Conservation (phyloP, 805 yeast genomes). For the Lipomyces mesembrius region DNA sequence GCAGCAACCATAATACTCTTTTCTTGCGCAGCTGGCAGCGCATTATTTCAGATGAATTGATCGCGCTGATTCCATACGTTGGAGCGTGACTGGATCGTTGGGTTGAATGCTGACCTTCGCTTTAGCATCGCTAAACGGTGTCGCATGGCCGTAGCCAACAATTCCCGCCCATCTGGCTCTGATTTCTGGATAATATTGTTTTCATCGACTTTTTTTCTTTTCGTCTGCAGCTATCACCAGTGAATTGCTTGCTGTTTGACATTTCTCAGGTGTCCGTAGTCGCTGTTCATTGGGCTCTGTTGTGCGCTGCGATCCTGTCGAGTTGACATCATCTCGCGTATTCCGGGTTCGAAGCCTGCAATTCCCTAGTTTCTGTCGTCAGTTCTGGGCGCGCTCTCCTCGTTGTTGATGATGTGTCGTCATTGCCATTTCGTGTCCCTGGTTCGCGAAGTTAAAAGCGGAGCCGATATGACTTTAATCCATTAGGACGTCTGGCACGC, state of each 20-base stretch:
- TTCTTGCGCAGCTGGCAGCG: slow-evolving; percentile 13
- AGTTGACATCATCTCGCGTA: not conserved
- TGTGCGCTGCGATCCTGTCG: not conserved
- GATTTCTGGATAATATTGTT: not conserved
- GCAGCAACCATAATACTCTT: not conserved
- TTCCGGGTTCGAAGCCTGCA: not conserved
- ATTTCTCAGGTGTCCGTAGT: not conserved
- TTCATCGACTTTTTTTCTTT: not conserved
- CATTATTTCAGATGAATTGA: slow-evolving; percentile 28
- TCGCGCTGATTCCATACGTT: slow-evolving; percentile 23
- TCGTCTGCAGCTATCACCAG: not conserved
- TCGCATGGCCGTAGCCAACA: not conserved
- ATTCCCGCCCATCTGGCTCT: not conserved
- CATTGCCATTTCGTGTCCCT: not conserved
- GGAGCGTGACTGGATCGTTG: slow-evolving; percentile 21
- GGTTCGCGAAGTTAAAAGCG: no score
- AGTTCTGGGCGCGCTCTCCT: not conserved
- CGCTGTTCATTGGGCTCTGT: not conserved
- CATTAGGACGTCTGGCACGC: no score
- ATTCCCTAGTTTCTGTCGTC: not conserved
- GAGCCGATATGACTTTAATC: no score
- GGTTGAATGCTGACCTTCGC: not conserved
- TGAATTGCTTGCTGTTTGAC: not conserved
- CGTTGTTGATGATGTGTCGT: not conserved
- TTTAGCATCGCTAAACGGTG: not conserved